These are phyloP conservation scores for Diplodia intermedia DNA, from an alignment of 2,329 filamentous ascomycete genomes.

Conservation along the genomic window DNA sequence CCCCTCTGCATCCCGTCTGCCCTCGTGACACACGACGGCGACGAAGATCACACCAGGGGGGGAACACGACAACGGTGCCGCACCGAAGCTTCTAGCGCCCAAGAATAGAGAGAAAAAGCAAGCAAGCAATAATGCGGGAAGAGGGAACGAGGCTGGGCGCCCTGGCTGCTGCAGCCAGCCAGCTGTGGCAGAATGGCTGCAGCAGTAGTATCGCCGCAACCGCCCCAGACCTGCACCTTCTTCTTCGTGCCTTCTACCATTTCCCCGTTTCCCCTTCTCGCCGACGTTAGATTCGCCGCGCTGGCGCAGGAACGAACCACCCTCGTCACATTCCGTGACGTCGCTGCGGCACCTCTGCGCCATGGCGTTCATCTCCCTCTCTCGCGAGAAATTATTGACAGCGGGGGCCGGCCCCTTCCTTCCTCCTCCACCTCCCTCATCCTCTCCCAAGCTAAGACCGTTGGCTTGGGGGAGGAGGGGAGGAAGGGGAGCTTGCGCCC, in stretches of 20 bases:
- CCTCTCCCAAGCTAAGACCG: too few species aligned
- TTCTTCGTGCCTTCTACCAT: neutral
- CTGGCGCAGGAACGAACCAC: neutral
- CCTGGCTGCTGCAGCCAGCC: too few species aligned
- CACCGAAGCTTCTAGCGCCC: neutral
- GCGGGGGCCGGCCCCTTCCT: too few species aligned
- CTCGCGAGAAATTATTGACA: neutral
- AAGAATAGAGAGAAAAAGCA: neutral
- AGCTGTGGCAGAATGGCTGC: too few species aligned
- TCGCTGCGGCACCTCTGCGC: neutral
- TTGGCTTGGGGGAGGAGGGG: too few species aligned
- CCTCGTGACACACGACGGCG: neutral
- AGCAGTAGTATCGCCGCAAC: neutral
- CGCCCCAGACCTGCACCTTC: too few species aligned
- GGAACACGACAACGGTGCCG: neutral
- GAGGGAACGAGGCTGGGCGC: too few species aligned
- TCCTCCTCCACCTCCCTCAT: too few species aligned
- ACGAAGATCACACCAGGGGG: too few species aligned
- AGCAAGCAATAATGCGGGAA: too few species aligned
- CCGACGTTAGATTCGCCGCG: neutral
- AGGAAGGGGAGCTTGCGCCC: too few species aligned
- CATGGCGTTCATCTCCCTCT: neutral
- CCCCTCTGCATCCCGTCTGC: neutral
- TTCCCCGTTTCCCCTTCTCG: neutral
- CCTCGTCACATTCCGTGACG: neutral